Base-by-base conservation (phyloP, 768 basidiomycete species). In the Neoboletus subvelutipes region DNA sequence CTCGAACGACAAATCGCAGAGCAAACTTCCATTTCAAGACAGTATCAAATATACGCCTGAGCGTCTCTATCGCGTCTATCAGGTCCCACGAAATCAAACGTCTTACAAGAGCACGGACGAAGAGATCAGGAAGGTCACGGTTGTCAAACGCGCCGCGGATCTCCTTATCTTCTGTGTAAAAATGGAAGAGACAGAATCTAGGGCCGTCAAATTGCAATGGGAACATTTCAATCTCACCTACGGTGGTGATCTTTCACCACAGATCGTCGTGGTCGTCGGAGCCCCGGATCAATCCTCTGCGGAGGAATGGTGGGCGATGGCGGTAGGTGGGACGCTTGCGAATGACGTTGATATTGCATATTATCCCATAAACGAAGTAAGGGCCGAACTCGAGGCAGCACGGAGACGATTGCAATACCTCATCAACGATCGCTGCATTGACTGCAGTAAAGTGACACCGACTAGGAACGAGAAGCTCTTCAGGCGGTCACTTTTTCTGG, bases 121-220 rank as follows among this genome's bases (percentile, higher is more conserved):
- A 43, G 58, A 53, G 22, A 33, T 39, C 34, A 61, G 45, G 43
- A 58, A 46, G 36, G 45, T 2, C n/a, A 20, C 51, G 12, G 26
- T 56, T 33, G 50, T 68, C 42, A 66, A 57, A 53, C 67, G 68
- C 2, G 67, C 50, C 22, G 69, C 62, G 13, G 64, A 64, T 15
- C 69, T 69, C 26, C 67, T 71, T 28, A 45, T 69, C 50, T 69
- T 69, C 45, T 69, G 68, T 9, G 59, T 55, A 22, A 39, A 49
- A 15, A 56, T 53, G 54, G 56, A 59, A 31, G 58, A 47, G 26
- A 18, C 36, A 2, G 46, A 33, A 13, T 1, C 33, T 26, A 12
- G 15, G 13, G 20, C 39, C 24, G 28, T 61, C 58, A 71, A 52
- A 56, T 52, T 26, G 2, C 67, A 66, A 54, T 71, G 69, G 68